Conservation (phyloP, 169 alveolate genomes). For the Plasmodium fragile region DNA sequence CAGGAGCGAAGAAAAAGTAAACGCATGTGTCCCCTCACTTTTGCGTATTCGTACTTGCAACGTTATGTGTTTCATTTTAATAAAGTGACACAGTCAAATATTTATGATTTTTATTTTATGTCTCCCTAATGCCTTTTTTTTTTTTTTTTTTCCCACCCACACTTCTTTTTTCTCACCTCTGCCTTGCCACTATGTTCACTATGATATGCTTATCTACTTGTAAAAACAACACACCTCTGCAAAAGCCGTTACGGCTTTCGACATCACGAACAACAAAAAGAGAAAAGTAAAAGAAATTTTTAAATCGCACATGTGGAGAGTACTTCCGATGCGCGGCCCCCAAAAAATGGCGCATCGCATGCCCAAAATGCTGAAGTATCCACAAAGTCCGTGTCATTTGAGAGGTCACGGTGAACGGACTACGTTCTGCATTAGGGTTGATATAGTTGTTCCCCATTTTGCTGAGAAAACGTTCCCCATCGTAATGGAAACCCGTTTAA, state of each 20-base stretch:
- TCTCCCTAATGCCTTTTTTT: neutral
- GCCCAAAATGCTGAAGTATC: neutral
- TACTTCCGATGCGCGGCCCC: neutral
- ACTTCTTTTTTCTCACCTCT: constrained; percentile 1
- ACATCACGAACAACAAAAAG: neutral
- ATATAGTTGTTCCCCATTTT: neutral
- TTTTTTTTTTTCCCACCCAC: neutral
- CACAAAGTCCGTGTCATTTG: neutral
- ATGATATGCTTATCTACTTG: neutral
- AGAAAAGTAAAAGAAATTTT: constrained; percentile 6
- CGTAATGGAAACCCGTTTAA: neutral
- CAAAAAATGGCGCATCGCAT: neutral
- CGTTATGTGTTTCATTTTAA: neutral
- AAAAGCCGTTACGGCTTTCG: neutral
- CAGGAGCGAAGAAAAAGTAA: constrained; percentile 81
- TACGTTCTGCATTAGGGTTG: neutral
- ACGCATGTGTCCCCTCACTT: neutral
- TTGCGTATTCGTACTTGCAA: constrained; percentile 10
- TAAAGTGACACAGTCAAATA: neutral
- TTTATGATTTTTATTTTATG: neutral
- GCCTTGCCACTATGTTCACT: neutral
- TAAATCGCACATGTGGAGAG: neutral
- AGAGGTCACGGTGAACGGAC: neutral
- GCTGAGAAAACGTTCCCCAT: neutral
- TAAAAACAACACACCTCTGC: neutral